These are phyloP conservation scores for Chrysosporium keratinophilum DNA, from an alignment of 2,329 filamentous ascomycete species.

Conservation along the genomic window DNA sequence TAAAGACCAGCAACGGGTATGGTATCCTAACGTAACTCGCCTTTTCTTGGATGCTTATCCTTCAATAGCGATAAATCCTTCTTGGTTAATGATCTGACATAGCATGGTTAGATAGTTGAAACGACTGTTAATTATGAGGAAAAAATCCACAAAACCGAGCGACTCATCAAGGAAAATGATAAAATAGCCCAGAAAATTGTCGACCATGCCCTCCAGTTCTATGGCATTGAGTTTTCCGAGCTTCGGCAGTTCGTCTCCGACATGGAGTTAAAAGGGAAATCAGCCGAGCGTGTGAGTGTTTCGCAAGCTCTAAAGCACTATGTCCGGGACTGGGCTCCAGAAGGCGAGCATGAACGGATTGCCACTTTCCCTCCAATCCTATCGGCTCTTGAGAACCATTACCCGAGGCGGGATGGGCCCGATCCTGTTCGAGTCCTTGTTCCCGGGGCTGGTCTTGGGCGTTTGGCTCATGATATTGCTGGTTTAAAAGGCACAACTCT, in stretches of 20 bases:
- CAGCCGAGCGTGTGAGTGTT: constrained; percentile 41
- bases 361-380: constrained; percentile 31
- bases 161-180: constrained; percentile 39
- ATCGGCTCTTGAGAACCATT: constrained; percentile 18
- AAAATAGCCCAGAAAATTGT: constrained; percentile 41
- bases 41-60: not conserved
- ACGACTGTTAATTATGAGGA: constrained; percentile 48
- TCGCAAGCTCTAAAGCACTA: constrained; percentile 48
- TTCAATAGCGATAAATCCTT: not conserved
- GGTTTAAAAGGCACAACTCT: constrained; percentile 28
- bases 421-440: constrained; percentile 36
- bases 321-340: constrained; percentile 47
- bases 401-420: constrained; percentile 8
- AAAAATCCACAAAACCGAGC: constrained; percentile 40
- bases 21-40: not conserved
- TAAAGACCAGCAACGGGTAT: constrained; percentile 7
- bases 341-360: constrained; percentile 40
- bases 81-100: not conserved
- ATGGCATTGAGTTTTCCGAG: constrained; percentile 37
- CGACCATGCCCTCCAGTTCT: constrained; percentile 38
- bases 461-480: constrained; percentile 44
- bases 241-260: constrained; percentile 36
- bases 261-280: constrained; percentile 28
- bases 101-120: constrained; percentile 40
- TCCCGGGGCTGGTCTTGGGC: constrained; percentile 45